phyloP scores from a whole-genome alignment of 805 yeast species.

The Citeromyces nyonsensis region DNA sequence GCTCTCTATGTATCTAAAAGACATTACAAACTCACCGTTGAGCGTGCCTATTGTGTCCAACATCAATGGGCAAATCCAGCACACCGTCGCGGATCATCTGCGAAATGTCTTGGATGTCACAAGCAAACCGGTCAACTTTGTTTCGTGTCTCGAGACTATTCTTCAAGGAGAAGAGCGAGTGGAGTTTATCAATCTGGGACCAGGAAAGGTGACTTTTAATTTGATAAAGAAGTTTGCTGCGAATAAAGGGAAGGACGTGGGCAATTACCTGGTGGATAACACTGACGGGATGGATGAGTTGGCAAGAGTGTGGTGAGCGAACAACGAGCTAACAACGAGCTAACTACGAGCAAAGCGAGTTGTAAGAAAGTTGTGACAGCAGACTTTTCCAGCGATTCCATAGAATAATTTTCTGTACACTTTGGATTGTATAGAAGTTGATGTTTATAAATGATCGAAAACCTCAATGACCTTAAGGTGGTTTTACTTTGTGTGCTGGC shows the following conservation, averaged over 20 bases:
- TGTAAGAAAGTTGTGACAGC: no score
- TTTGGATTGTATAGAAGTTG: no score
- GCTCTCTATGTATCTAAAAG: constrained; percentile 3
- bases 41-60: constrained; percentile 14
- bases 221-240: constrained; percentile 10
- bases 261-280: neutral
- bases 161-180: constrained; percentile 2
- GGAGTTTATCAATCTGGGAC: constrained; percentile 15
- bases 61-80: constrained; percentile 10
- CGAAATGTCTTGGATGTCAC: constrained; percentile 14
- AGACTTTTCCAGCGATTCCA: no score
- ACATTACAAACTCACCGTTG: constrained; percentile 2
- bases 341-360: no score
- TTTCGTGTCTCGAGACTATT: constrained; percentile 12
- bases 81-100: constrained; percentile 7
- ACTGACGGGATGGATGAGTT: constrained; percentile 2
- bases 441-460: no score
- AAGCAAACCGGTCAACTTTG: constrained; percentile 15
- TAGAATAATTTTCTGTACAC: no score
- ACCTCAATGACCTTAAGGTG: no score
- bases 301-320: neutral
- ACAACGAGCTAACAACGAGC: no score
- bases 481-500: no score
- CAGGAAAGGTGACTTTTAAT: constrained; percentile 10
- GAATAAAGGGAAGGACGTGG: constrained; percentile 3